Conservation (phyloP, 176 grass and related monocot species). For the Aegilops longissima region DNA sequence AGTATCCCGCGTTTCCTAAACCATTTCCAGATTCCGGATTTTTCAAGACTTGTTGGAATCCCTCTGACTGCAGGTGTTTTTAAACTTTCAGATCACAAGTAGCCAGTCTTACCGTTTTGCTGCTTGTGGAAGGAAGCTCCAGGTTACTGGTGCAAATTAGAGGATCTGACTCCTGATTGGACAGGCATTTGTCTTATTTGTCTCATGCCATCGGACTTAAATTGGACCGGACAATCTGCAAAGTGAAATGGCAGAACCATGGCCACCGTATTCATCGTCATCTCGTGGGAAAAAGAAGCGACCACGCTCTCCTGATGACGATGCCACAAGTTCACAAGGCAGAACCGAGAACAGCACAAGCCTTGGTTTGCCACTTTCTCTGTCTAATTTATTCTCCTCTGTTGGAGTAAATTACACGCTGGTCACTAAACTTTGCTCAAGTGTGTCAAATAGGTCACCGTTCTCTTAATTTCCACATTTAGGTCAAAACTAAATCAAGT, state of each 20-base stretch:
- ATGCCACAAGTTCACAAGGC: not conserved
- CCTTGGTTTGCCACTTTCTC: slow-evolving; percentile 29
- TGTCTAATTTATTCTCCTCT: not conserved
- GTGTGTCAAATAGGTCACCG: not conserved
- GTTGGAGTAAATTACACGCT: not conserved
- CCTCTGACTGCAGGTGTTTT: too few relatives aligned
- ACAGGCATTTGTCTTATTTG: not conserved
- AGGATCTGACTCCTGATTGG: too few relatives aligned
- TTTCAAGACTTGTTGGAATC: too few relatives aligned
- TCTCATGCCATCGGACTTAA: slow-evolving; percentile 7
- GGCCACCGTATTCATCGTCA: slow-evolving; percentile 1
- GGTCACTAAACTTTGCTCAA: not conserved
- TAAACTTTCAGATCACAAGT: too few relatives aligned
- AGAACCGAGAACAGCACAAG: slow-evolving; percentile 18
- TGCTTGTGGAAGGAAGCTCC: too few relatives aligned
- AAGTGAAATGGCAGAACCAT: slow-evolving; percentile 33
- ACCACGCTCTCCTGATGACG: slow-evolving; percentile 10
- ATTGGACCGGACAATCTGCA: not conserved
- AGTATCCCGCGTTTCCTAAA: too few relatives aligned
- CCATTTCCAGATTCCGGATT: too few relatives aligned
- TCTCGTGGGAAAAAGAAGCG: slow-evolving; percentile 33
- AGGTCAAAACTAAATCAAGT: not conserved
- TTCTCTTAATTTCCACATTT: not conserved
- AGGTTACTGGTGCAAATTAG: too few relatives aligned
- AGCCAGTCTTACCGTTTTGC: too few relatives aligned